phyloP scores from a whole-genome alignment of 2,329 filamentous ascomycete genomes.

The Neurospora sp. region DNA sequence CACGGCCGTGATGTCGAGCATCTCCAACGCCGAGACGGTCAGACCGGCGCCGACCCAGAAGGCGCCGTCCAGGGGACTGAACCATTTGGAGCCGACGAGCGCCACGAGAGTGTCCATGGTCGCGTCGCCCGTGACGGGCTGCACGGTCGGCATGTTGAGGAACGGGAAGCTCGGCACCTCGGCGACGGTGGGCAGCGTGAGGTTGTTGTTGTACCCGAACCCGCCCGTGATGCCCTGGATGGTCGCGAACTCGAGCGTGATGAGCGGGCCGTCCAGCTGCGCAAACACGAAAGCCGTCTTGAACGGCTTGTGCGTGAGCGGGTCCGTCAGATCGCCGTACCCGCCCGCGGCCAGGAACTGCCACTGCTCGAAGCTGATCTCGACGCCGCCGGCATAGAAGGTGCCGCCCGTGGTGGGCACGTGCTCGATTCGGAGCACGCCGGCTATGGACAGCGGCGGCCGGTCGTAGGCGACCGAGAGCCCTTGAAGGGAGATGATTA shows the following conservation, averaged over 20 bases:
- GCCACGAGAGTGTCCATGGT: background rate
- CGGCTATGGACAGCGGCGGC: constrained; percentile 27
- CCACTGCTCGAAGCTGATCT: constrained; percentile 25
- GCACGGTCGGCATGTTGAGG: constrained; percentile 7
- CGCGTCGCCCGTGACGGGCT: background rate
- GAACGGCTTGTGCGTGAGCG: constrained; percentile 9
- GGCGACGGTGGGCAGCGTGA: constrained; percentile 22
- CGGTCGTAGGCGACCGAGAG: constrained; percentile 24
- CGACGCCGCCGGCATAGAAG: constrained; percentile 28
- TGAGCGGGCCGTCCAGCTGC: constrained; percentile 28
- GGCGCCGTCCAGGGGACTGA: constrained; percentile 19
- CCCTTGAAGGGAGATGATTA: constrained; percentile 20
- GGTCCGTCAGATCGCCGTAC: constrained; percentile 21
- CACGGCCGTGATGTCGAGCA: constrained; percentile 27
- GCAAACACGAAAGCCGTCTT: constrained; percentile 28
- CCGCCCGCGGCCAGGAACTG: constrained; percentile 29
- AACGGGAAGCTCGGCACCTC: constrained; percentile 25
- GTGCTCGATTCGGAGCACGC: constrained; percentile 23
- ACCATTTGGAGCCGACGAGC: constrained; percentile 18
- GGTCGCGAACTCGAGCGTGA: constrained; percentile 27
- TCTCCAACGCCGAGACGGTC: constrained; percentile 27
- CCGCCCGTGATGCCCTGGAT: constrained; percentile 27
- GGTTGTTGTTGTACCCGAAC: constrained; percentile 29
- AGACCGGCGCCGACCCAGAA: constrained; percentile 31
- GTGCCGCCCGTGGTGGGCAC: constrained; percentile 10